Evolutionary conservation across 306 rosid species (phyloP).

Genomic region (Astragalus glycyphyllos): DNA sequence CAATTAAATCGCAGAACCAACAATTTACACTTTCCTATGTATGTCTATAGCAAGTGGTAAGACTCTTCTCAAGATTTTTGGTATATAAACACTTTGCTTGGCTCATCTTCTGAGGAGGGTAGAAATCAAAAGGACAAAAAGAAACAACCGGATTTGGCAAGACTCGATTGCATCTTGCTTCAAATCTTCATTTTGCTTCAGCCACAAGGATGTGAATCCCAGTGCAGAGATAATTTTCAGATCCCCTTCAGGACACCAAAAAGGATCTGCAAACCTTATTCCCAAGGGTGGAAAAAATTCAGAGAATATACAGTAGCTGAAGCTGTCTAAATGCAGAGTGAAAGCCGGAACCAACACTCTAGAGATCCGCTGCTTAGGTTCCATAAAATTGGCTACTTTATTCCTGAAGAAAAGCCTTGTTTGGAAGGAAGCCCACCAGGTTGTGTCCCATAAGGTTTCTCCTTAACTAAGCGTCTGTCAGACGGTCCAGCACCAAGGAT

Average conservation of each 20-base stretch:
- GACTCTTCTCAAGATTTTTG: constrained; percentile 45
- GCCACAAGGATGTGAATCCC: constrained; percentile 57
- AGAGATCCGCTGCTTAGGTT: constrained; percentile 48
- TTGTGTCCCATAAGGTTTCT: constrained; percentile 70
- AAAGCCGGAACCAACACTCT: constrained; percentile 52
- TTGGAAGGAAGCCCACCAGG: constrained; percentile 71
- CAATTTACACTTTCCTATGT: constrained; percentile 79
- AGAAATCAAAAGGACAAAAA: constrained; percentile 41
- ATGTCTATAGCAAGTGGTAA: constrained; percentile 60
- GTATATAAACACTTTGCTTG: constrained; percentile 67
- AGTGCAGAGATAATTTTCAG: constrained; percentile 44
- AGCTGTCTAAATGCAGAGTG: constrained; percentile 49
- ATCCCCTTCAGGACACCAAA: constrained; percentile 54
- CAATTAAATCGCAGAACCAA: constrained; percentile 77
- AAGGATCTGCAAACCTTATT: constrained; percentile 63
- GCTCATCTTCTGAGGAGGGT: constrained; percentile 60
- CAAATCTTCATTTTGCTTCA: constrained; percentile 50
- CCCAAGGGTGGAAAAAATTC: constrained; percentile 74
- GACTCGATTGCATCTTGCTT: constrained; percentile 51
- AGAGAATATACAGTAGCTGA: constrained; percentile 68
- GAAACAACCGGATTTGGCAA: constrained; percentile 45
- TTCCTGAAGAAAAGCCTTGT: constrained; percentile 67
- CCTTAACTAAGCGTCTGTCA: constrained; percentile 66
- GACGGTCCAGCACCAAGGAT: constrained; percentile 99
- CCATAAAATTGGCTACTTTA: constrained; percentile 50